Conservation (phyloP, 106 monocot species). For the Platanthera guangdongensis region DNA sequence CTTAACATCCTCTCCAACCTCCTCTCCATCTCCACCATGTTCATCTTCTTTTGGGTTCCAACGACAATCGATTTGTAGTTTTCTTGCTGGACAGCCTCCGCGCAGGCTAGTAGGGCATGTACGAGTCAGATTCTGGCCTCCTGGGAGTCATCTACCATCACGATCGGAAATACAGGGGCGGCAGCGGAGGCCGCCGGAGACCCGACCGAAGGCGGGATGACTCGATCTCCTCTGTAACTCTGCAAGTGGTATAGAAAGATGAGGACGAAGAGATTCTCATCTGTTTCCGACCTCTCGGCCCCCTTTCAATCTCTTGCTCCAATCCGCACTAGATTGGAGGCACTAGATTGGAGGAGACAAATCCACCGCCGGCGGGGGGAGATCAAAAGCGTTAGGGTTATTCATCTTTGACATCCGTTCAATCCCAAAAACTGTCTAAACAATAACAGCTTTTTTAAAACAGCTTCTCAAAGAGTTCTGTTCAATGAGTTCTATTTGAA, state of each 20-base stretch:
- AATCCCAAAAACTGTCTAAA: too few species aligned
- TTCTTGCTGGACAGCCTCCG: conserved; percentile 66
- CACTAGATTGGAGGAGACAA: conserved; percentile 10
- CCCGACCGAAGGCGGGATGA: background rate
- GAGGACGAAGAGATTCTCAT: conserved; percentile 26
- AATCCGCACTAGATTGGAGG: conserved; percentile 15
- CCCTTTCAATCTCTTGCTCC: background rate
- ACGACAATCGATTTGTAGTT: conserved; percentile 39
- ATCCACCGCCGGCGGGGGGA: background rate
- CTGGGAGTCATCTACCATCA: conserved; percentile 47
- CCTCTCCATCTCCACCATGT: conserved; percentile 19
- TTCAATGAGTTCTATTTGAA: too few species aligned
- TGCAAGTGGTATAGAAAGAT: conserved; percentile 11
- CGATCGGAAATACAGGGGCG: conserved; percentile 11
- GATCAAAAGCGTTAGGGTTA: conserved; percentile 12
- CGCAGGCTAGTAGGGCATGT: conserved; percentile 60
- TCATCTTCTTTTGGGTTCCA: conserved; percentile 7
- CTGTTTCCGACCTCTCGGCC: conserved; percentile 28
- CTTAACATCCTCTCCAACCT: conserved; percentile 14
- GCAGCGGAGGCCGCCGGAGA: too few species aligned
- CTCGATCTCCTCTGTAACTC: background rate
- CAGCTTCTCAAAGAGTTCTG: too few species aligned
- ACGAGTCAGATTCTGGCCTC: conserved; percentile 59
- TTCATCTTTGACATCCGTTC: conserved; percentile 57
- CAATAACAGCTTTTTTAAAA: too few species aligned